Base-by-base conservation (phyloP, 106 monocot genomes). In the Xerophyta viscosa region DNA sequence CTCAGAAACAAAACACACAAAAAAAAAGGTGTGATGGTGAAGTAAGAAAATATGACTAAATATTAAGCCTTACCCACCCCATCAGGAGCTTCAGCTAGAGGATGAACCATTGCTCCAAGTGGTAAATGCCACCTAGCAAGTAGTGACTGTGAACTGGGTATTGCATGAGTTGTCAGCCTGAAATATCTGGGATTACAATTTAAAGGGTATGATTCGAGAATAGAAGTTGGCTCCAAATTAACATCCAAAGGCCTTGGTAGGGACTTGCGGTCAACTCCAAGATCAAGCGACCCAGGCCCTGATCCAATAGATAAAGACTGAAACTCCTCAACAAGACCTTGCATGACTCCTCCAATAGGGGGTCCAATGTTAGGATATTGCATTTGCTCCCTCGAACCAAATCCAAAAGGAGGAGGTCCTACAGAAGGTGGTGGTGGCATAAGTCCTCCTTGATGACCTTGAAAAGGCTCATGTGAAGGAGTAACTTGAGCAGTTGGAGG, bases 101-200 rank as follows among this genome's bases (percentile, higher is more conserved):
- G 98, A 76, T 89, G 82, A 60, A 98, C 79, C 52, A 86, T 76
- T 19, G 69, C 79, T 64, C 89, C 98, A 74, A 98, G 70, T 55
- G 98, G 90, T 52, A 98, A 71, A 74, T 98, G 98, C 98, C 98
- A 98, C 57, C 98, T 79, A 36, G 86, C 52, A 68, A 70, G 67
- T 62, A 98, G 54, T 28, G 98, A 98, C 58, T 98, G 98, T 41
- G 90, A 98, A 69, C 62, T 86, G 15, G 98, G 98, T 44, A 98
- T 55, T 8, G 98, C 82, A 70, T 90, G 73, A 37, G 86, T 98
- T 42, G 98, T 98, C 76, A 98, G 43, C 55, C 86, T 65, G 21
- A 98, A 77, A 48, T 65, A 98, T 75, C 82, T 79, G 21, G 77
- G 82, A 37, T 89, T 79, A 58, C 98, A 90, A 56, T 98, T 98